Evolutionary conservation across 176 grass and related monocot species (phyloP), one percentile per base, ranked within the genome.

Genomic region (Olyra latifolia): DNA sequence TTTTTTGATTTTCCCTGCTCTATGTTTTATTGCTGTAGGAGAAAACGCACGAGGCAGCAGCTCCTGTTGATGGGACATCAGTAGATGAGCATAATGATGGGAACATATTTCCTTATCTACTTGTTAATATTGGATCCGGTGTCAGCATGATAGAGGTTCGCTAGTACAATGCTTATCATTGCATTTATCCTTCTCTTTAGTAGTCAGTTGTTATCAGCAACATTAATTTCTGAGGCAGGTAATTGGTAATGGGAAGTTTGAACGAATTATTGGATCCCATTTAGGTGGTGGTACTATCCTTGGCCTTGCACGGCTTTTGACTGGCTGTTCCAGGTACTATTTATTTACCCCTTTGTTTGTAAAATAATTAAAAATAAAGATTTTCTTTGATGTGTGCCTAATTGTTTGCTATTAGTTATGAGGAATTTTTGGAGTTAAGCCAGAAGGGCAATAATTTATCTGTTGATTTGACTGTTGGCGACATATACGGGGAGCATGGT

Each of bases 101-200:
- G 56, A 98, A 91, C 71, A 98, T 98, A 87, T 98, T 98, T 85
- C 96, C 96, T 47, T 98, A 95, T 82, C 90, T 98, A 5, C 96
- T 98, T 79, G 96, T 98, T 82, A 98, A 98, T 93, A 94, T 98
- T 66, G 96, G 96, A 27, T 98, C 96, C n/a, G 96, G 96, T 83
- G 92, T 98, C 74, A 98, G 96, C 88, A 98, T 98, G 96, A 93
- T 98, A 83, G 96, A 98, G 96, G 96, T 98, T 79, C 10, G 67
- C 66, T 8, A 72, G 12, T 25, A 62, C 47, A 75, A 66, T 46
- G 14, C n/a, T 80, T 80, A 42, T 72, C 13, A 19, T 80, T 64
- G 22, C 32, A 66, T 69, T 54, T 68, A 63, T 71, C 14, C 67
- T 55, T 54, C 47, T 65, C 30, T 70, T 71, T 66, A 52, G 6